These are phyloP conservation scores for Aspergillus costaricaensis DNA, from an alignment of 2,329 filamentous ascomycete genomes.

Conservation along the genomic window DNA sequence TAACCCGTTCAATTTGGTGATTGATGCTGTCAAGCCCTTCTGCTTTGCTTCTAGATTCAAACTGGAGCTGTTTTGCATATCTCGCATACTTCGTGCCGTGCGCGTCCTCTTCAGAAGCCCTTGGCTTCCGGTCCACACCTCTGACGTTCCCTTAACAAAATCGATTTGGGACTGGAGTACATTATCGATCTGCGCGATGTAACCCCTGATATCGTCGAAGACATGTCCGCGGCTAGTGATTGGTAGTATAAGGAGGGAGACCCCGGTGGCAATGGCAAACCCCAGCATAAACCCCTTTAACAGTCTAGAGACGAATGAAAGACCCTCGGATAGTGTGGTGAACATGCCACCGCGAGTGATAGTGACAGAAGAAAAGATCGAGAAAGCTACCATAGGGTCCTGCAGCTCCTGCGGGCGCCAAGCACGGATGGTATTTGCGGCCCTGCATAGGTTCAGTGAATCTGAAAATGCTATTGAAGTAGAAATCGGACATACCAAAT, in stretches of 20 bases:
- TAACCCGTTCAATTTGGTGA: slow-evolving; percentile 55
- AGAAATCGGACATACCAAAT: slow-evolving; percentile 53
- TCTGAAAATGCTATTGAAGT: neutral
- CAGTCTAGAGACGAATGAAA: slow-evolving; percentile 50
- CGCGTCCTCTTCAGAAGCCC: slow-evolving; percentile 23
- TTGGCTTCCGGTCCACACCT: slow-evolving; percentile 10
- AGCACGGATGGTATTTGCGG: slow-evolving; percentile 64
- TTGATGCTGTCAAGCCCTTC: slow-evolving; percentile 33
- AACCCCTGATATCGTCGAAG: slow-evolving; percentile 56
- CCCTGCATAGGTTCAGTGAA: slow-evolving; percentile 23
- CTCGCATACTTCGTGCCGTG: slow-evolving; percentile 19
- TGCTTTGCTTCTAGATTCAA: slow-evolving; percentile 21
- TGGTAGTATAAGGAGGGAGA: slow-evolving; percentile 67
- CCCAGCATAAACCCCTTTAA: slow-evolving; percentile 66
- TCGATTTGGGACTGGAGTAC: slow-evolving; percentile 61
- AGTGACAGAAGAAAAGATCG: slow-evolving; percentile 66
- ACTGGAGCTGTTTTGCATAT: slow-evolving; percentile 10
- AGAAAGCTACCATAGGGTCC: slow-evolving; percentile 67
- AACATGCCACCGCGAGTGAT: slow-evolving; percentile 58
- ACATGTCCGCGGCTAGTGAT: slow-evolving; percentile 65
- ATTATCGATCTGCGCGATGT: slow-evolving; percentile 57
- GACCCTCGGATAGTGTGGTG: slow-evolving; percentile 27
- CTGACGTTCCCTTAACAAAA: slow-evolving; percentile 53
- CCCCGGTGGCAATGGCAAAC: slow-evolving; percentile 62
- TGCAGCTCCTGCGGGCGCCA: slow-evolving; percentile 63